Evolutionary conservation across 345 rosid genomes (phyloP).

Genomic region (Acer saccharum): DNA sequence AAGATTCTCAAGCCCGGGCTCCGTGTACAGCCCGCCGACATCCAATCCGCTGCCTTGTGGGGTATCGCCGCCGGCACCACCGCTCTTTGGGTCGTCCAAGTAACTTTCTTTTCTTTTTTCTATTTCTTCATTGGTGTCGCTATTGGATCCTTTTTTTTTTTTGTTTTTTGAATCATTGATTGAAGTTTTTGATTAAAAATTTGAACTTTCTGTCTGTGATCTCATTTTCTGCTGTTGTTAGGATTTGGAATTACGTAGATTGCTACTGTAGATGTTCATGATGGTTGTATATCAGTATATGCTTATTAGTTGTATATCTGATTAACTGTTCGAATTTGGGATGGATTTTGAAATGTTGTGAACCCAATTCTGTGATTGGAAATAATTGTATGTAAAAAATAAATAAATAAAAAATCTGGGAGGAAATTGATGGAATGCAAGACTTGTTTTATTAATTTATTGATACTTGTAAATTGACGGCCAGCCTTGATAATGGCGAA

Average conservation of each 20-base stretch:
- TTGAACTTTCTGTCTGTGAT: neutral
- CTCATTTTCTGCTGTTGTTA: neutral
- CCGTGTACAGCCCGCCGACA: conserved; percentile 61
- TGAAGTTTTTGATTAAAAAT: neutral
- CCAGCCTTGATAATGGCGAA: neutral
- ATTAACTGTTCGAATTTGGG: neutral
- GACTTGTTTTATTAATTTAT: neutral
- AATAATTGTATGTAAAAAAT: neutral
- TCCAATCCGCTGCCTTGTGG: conserved; percentile 81
- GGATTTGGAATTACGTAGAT: neutral
- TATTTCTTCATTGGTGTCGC: neutral
- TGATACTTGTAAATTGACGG: neutral
- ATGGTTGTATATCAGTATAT: neutral
- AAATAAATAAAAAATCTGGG: neutral
- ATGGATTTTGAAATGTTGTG: neutral
- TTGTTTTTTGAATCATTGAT: neutral
- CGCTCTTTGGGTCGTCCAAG: conserved; percentile 82
- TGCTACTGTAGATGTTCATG: neutral
- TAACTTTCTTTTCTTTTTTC: conserved; percentile 23
- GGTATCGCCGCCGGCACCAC: conserved; percentile 76
- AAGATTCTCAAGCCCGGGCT: conserved; percentile 51
- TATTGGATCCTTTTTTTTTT: neutral
- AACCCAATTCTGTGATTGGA: neutral
- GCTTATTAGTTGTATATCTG: neutral
- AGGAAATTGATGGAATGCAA: neutral